phyloP scores from a whole-genome alignment of 805 yeast species.

The Grigorovia yakushimaensis region DNA sequence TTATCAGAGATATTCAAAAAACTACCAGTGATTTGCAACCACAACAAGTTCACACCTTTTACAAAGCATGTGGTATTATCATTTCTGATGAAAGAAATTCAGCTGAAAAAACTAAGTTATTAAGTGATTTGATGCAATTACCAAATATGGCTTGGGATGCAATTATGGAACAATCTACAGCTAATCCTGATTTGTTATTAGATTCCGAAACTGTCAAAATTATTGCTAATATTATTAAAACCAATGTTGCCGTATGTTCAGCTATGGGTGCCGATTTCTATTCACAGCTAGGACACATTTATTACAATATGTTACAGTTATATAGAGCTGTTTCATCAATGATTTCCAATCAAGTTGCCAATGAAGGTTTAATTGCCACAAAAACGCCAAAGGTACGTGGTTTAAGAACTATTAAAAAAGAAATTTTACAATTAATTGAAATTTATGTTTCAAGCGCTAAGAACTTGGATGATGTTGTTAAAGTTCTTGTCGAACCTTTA shows the following conservation, averaged over 20 bases:
- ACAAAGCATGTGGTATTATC: slow-evolving; percentile 94
- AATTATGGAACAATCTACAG: slow-evolving; percentile 74
- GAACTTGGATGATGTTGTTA: slow-evolving; percentile 72
- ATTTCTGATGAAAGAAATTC: slow-evolving; percentile 75
- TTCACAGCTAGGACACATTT: slow-evolving; percentile 78
- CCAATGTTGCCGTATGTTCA: slow-evolving; percentile 92
- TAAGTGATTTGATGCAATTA: slow-evolving; percentile 72
- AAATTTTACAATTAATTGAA: slow-evolving; percentile 79
- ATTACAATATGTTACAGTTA: slow-evolving; percentile 79
- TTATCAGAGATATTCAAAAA: slow-evolving; percentile 68
- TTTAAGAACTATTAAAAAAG: slow-evolving; percentile 92
- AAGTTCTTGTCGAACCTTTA: slow-evolving; percentile 73
- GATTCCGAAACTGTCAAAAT: slow-evolving; percentile 83
- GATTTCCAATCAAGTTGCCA: slow-evolving; percentile 71
- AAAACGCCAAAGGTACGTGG: slow-evolving; percentile 93
- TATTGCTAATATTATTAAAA: slow-evolving; percentile 86
- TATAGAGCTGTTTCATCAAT: slow-evolving; percentile 81
- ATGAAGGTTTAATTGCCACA: slow-evolving; percentile 80
- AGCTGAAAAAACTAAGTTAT: slow-evolving; percentile 58
- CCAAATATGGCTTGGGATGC: slow-evolving; percentile 95
- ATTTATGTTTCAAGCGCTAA: slow-evolving; percentile 83
- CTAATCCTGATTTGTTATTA: slow-evolving; percentile 68
- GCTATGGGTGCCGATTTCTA: slow-evolving; percentile 88
- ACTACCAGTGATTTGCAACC: slow-evolving; percentile 92
- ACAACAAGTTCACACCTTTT: slow-evolving; percentile 95